These are phyloP conservation scores for Trifolium pratense DNA, from an alignment of 306 rosid genomes.

Conservation along the genomic window DNA sequence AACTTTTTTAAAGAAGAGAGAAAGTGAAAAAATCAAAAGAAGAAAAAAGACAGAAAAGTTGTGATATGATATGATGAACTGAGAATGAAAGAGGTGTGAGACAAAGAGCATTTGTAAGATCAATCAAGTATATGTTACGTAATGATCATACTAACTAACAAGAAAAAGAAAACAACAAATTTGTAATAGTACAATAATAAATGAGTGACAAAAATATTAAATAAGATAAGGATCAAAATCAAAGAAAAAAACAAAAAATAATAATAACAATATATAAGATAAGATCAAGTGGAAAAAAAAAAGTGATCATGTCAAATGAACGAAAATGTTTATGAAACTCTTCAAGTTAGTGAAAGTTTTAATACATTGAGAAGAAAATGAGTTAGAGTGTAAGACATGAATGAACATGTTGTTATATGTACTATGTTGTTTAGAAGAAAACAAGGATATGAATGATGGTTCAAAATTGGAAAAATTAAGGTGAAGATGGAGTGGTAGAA, in stretches of 20 bases:
- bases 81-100: slow-evolving; percentile 41
- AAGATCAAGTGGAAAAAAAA: slow-evolving; percentile 13
- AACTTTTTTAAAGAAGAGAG: slow-evolving; percentile 42
- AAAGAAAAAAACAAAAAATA: background rate
- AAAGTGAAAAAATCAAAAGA: slow-evolving; percentile 59
- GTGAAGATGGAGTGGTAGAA: slow-evolving; percentile 26
- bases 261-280: background rate
- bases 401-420: background rate
- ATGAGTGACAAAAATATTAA: background rate
- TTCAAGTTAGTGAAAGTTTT: background rate
- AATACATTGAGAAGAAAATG: background rate
- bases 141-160: slow-evolving; percentile 37
- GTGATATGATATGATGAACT: slow-evolving; percentile 49
- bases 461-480: slow-evolving; percentile 24
- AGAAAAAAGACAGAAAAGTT: slow-evolving; percentile 66
- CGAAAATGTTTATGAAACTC: background rate
- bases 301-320: background rate
- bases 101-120: slow-evolving; percentile 40
- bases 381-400: background rate
- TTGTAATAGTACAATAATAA: slow-evolving; percentile 9
- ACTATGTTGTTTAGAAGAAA: background rate
- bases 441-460: slow-evolving; percentile 3
- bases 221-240: slow-evolving; percentile 30
- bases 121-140: slow-evolving; percentile 49
- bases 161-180: slow-evolving; percentile 40